Conservation (phyloP, 306 rosid species). For the Pyrus pyrifolia region DNA sequence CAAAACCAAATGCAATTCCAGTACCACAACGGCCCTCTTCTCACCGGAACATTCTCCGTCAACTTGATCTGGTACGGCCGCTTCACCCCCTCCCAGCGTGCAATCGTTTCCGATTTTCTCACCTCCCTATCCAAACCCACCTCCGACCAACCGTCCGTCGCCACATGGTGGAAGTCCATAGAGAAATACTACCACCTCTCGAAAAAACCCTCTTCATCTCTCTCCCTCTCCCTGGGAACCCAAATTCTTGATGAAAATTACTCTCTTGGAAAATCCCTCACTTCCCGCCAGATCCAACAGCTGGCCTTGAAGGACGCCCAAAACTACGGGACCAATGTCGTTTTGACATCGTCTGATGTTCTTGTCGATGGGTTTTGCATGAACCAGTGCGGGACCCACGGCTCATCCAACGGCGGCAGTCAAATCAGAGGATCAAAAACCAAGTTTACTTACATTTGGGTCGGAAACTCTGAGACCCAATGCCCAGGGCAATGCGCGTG, state of each 20-base stretch:
- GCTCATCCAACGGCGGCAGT: slow-evolving; percentile 1
- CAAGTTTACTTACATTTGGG: slow-evolving; percentile 49
- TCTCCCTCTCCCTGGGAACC: slow-evolving; percentile 24
- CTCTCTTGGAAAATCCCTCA: slow-evolving; percentile 48
- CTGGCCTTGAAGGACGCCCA: slow-evolving; percentile 42
- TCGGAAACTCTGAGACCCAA: slow-evolving; percentile 56
- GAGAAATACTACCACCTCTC: slow-evolving; percentile 39
- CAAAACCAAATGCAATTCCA: slow-evolving; percentile 38
- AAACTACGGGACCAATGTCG: slow-evolving; percentile 35
- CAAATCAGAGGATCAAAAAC: slow-evolving; percentile 13
- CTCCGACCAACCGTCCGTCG: slow-evolving; percentile 34
- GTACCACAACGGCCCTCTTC: slow-evolving; percentile 78
- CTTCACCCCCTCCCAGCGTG: slow-evolving; percentile 56
- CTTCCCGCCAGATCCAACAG: slow-evolving; percentile 18
- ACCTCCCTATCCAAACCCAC: slow-evolving; percentile 33
- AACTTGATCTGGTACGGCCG: slow-evolving; percentile 75
- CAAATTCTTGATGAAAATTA: slow-evolving; percentile 32
- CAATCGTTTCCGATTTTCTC: slow-evolving; percentile 55
- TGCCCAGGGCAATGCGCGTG: slow-evolving; percentile 67
- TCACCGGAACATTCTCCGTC: slow-evolving; percentile 37
- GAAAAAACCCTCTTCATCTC: slow-evolving; percentile 13
- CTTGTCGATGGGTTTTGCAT: slow-evolving; percentile 48
- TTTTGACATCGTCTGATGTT: slow-evolving; percentile 49
- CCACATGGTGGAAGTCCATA: slow-evolving; percentile 45
- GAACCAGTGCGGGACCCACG: slow-evolving; percentile 50